Base-by-base conservation (phyloP, 2,329 filamentous ascomycete genomes). In the Chaetomiaceae sp. region DNA sequence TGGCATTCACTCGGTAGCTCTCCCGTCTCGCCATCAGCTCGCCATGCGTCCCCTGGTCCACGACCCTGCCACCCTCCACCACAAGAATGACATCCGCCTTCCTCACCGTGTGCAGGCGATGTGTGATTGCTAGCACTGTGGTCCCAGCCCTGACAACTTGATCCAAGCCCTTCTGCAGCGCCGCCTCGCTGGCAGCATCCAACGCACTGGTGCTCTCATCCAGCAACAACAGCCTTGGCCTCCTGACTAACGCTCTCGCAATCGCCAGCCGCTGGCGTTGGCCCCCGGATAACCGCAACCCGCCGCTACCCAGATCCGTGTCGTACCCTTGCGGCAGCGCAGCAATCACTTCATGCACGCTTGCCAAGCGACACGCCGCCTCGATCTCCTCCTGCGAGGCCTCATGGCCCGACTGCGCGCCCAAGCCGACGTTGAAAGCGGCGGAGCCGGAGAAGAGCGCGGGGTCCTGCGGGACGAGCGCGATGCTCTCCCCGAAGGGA, bases 231-330 rank as follows among this genome's bases (percentile, higher is more conserved):
- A 97, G 81, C 65, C 86, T 88, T 3, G 91, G 90, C 58, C 95
- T 81, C 14, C 90, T 83, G 37, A 96, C 82, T n/a, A 97, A 72
- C 0, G 91, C 91, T 4, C 91, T 81, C 2, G 91, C 91, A 62
- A 97, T 96, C 38, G 88, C 89, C 22, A 96, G 82, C 48, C 91
- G 84, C 67, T 97, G 91, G 62, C 95, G 95, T 67, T 97, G 91
- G 0, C 91, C 91, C 42, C 91, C 91, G 1, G 85, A 90, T n/a
- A 95, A 70, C 61, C 95, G 78, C 11, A 79, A 76, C 30, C 90
- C 91, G 67, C 95, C 94, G 61, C 77, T 85, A 24, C 91, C 91
- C 27, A 94, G 88, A 2, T 88, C 62, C 0, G 89, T 95, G 57
- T 82, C 77, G 68, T 95, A 88, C 12, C 88, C 88, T 2, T 95